Base-by-base conservation (phyloP, 805 yeast genomes). In the Lipomyces sp. region DNA sequence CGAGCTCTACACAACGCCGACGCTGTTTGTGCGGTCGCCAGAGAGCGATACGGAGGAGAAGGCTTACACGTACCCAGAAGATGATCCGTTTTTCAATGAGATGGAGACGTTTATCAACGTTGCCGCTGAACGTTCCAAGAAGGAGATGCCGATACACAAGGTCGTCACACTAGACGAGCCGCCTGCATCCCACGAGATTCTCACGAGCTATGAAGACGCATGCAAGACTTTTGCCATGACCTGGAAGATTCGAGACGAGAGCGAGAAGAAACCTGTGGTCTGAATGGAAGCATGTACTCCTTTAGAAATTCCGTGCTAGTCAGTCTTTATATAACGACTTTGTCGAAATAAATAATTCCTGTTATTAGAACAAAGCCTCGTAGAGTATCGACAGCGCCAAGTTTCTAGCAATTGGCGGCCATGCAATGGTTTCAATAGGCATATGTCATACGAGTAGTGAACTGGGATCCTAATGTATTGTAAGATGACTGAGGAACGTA, bases 1-100 rank as follows among this genome's bases (percentile, higher is more conserved):
- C 11, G 56, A 56, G 38, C 53, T 53, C 16, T 58, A 58, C 40
- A 51, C 53, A 11, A 32, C 23, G 10, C 61, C 61, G 8, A 44
- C 47, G 14, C 39, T 57, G 13, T 52, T 48, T 43, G 59, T 58
- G 26, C 48, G 61, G 10, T 19, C 47, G 18, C 60, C 61, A 22
- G 46, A 47, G 28, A 31, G 39, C 5, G 53, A 49, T 35, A 45
- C 45, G 8, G 39, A 39, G 35, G 52, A 53, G 38, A 31, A 43
- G 36, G 52, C 49, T n/a, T 53, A 36, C 41, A 38, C 37, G 16
- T 56, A 45, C 35, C 52, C 54, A 2, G 57, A 39, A 13, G 59
- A 56, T 22, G 58, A 56, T 38, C 52, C 52, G 29, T 53, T 53
- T 24, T 46, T 45, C 26, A 53, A 53, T 40, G 58, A 56, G 35